phyloP scores from a whole-genome alignment of 2,329 filamentous ascomycete species.

The Neoscytalidium dimidiatum region DNA sequence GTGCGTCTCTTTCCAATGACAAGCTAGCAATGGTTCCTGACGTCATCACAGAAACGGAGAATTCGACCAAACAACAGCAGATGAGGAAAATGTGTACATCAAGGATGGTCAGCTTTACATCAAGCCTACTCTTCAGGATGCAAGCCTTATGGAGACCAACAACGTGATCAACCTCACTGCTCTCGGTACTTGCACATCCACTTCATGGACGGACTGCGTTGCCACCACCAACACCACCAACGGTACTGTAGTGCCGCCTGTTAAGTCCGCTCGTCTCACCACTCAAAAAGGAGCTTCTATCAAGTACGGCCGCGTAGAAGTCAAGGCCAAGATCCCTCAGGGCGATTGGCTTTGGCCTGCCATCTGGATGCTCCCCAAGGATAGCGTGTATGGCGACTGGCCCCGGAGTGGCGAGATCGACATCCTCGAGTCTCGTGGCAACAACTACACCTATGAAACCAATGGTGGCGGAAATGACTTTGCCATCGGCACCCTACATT shows the following conservation, averaged over 20 bases:
- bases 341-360: constrained; percentile 54
- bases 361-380: constrained; percentile 23
- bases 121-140: constrained; percentile 19
- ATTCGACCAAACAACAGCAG: constrained; percentile 58
- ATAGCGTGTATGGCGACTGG: constrained; percentile 44
- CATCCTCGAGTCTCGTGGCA: constrained; percentile 54
- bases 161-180: constrained; percentile 45
- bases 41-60: constrained; percentile 37
- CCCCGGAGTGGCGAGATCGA: constrained; percentile 57
- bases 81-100: constrained; percentile 54
- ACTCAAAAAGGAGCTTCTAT: constrained; percentile 51
- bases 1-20: neutral
- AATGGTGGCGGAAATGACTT: constrained; percentile 45
- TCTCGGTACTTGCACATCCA: constrained; percentile 11
- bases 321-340: constrained; percentile 53
- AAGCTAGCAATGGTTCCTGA: neutral
- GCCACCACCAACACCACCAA: constrained; percentile 46
- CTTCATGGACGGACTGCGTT: constrained; percentile 21
- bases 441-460: constrained; percentile 39
- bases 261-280: constrained; percentile 51
- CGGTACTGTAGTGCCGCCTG: constrained; percentile 52
- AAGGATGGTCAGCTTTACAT: constrained; percentile 36
- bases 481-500: constrained; percentile 50
- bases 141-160: constrained; percentile 24
- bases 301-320: constrained; percentile 54